A percentile compares a stretch with the other conserved stretches of the same genome.
These are phyloP conservation scores for Xerocomus potaroensis DNA, from an alignment of 768 basidiomycete genomes.

Conservation along the genomic window DNA sequence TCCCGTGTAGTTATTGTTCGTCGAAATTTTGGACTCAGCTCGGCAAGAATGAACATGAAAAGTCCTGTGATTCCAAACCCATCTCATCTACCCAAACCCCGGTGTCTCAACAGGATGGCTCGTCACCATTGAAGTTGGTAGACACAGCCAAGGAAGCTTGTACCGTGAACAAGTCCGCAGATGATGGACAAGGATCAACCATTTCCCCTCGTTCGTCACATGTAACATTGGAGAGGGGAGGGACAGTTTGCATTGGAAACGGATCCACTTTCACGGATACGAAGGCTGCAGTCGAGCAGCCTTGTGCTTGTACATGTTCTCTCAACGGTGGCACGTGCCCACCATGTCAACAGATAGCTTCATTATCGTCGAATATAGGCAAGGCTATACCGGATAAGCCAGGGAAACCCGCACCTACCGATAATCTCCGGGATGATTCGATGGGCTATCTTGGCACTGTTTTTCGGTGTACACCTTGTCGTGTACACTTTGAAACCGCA, in stretches of 20 bases:
- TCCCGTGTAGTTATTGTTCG: conserved; percentile 7
- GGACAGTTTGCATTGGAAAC: conserved; percentile 6
- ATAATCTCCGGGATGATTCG: neutral
- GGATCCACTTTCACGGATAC: neutral
- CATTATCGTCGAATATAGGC: neutral
- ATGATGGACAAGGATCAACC: neutral
- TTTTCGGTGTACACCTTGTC: conserved; percentile 16
- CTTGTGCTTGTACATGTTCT: neutral
- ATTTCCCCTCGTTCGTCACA: conserved; percentile 3
- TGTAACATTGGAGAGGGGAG: conserved; percentile 3
- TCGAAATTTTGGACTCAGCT: neutral
- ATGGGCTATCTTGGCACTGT: neutral
- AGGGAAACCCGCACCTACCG: too few species aligned
- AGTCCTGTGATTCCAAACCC: conserved; percentile 4
- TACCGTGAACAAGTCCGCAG: neutral
- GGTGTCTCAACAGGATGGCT: too few species aligned
- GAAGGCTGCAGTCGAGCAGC: neutral
- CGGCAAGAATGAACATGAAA: conserved; percentile 5
- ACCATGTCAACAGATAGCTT: conserved; percentile 5
- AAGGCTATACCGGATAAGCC: neutral
- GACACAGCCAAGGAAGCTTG: neutral
- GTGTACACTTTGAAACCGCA: conserved; percentile 11
- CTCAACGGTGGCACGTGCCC: conserved; percentile 1
- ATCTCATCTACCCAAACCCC: neutral
- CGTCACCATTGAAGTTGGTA: too few species aligned